A percentile compares a stretch with the other conserved stretches of the same genome.
phyloP scores from a whole-genome alignment of 2,329 filamentous ascomycete species.

The Aureobasidium sp. region DNA sequence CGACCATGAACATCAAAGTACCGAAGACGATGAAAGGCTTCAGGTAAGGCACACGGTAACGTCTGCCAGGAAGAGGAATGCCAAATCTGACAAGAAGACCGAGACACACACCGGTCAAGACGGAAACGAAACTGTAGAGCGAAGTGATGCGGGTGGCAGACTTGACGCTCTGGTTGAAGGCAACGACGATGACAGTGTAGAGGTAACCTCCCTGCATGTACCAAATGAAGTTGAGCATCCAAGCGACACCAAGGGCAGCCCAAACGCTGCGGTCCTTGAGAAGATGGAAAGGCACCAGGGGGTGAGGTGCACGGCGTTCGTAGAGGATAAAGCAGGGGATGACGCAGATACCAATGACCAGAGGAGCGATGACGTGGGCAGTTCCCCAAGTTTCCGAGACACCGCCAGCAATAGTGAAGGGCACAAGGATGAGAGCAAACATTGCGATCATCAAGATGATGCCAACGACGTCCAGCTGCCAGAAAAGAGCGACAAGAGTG shows the following conservation, averaged over 20 bases:
- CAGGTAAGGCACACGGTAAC: slow-evolving; percentile 26
- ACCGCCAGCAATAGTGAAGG: slow-evolving; percentile 50
- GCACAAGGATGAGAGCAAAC: slow-evolving; percentile 60
- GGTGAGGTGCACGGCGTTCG: slow-evolving; percentile 35
- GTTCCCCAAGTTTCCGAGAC: slow-evolving; percentile 31
- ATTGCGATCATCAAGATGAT: slow-evolving; percentile 55
- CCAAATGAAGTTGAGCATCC: slow-evolving; percentile 53
- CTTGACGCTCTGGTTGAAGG: slow-evolving; percentile 52
- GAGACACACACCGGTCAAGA: slow-evolving; percentile 49
- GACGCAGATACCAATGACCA: slow-evolving; percentile 33
- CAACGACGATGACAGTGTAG: slow-evolving; percentile 55
- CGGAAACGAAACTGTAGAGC: slow-evolving; percentile 53
- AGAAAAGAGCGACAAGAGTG: slow-evolving; percentile 43
- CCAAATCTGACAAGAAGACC: slow-evolving; percentile 32
- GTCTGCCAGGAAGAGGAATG: neutral
- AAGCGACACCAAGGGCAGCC: slow-evolving; percentile 54
- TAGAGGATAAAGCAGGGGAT: slow-evolving; percentile 34
- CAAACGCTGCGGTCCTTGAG: slow-evolving; percentile 60
- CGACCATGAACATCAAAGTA: slow-evolving; percentile 28
- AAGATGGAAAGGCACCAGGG: slow-evolving; percentile 40
- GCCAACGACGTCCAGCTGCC: slow-evolving; percentile 53
- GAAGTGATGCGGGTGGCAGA: slow-evolving; percentile 54
- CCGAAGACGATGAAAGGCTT: slow-evolving; percentile 30
- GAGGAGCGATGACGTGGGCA: slow-evolving; percentile 36
- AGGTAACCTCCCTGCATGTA: slow-evolving; percentile 59